Base-by-base conservation (phyloP, 2,329 filamentous ascomycete species). In the Zalaria obscura region DNA sequence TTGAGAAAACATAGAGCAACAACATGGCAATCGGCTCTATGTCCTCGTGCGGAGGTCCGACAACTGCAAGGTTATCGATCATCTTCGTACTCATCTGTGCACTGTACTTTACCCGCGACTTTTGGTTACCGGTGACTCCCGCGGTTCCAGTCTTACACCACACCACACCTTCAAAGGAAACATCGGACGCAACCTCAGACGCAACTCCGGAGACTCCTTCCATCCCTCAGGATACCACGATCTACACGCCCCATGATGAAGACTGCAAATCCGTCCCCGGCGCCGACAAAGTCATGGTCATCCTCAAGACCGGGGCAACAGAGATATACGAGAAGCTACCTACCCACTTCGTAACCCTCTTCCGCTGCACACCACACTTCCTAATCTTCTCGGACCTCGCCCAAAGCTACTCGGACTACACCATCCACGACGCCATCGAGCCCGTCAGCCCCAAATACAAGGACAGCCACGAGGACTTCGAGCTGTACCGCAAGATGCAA, bases 221-320 rank as follows among this genome's bases (percentile, higher is more conserved):
- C 9, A 32, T 38, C n/a, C 36, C 18, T 18, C 18, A 18, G 18
- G 18, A 18, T 18, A 18, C 18, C 18, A 18, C 18, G 18, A 18
- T 41, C 5, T 34, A 28, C 27, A 6, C 11, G 4, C 8, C n/a
- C 33, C 31, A 38, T 18, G 27, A 28, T 18, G 40, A 27, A 18
- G 33, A 39, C 27, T 55, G 54, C 43, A 42, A 37, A 8, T 42
- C 45, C 36, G 41, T 54, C 10, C 51, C 52, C 1, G 58, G 59
- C 36, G 58, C 63, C 5, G 60, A 70, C 5, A 63, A 76, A 47
- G 56, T 78, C 40, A 68, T 77, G 50, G 64, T 78, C 26, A 59
- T 76, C 35, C 58, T 79, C 44, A 72, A 73, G 51, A 78, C 75
- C 1, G 75, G 74, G 39, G 72, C 74, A 9, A 73, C 72, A 9